Evolutionary conservation across 2,329 filamentous ascomycete species (phyloP), one percentile per base, ranked within the genome.

Genomic region (Fusarium sambucinum): DNA sequence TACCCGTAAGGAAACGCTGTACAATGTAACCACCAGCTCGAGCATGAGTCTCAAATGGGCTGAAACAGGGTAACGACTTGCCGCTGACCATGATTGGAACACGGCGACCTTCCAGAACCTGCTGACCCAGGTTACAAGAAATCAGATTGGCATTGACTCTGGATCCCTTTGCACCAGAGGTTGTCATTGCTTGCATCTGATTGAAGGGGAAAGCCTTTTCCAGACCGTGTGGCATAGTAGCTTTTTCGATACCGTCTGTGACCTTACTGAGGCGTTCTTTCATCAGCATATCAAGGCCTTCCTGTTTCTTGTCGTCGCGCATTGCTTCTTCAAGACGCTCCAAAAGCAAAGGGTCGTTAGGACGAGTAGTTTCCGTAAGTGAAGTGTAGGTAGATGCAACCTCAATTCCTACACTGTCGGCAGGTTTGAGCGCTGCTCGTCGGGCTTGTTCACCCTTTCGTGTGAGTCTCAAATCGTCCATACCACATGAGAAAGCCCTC

Each of bases 141-240:
- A 99, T 99, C 63, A 97, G 88, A 75, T 97, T 97, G 51, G 96
- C 96, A 77, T 99, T 99, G 80, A 99, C 96, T 74, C 88, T 84
- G 55, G 89, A 92, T 77, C 96, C 96, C 82, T 99, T 99, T 52
- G 96, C 96, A 78, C 96, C 96, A 58, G 96, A 97, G 16, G 91
- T 92, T 23, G 96, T 99, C 96, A 99, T 99, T 69, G 92, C 89
- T 84, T 99, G 96, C 95, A 99, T 99, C 80, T 98, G 95, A 76
- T 99, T 99, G 76, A 91, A 91, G 1, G 96, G 96, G 80, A 99
- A 99, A 10, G 92, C 88, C 80, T 98, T 99, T 74, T 92, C 89
- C 29, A 99, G 87, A 41, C 92, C 93, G 21, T 83, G 81, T 1
- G 96, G 96, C 70, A 99, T 85, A 79, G 94, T 97, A 3, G 87